Evolutionary conservation across 2,329 filamentous ascomycete genomes (phyloP), one percentile per base, ranked within the genome.

Genomic region (Beauveria scarabaeidicola): DNA sequence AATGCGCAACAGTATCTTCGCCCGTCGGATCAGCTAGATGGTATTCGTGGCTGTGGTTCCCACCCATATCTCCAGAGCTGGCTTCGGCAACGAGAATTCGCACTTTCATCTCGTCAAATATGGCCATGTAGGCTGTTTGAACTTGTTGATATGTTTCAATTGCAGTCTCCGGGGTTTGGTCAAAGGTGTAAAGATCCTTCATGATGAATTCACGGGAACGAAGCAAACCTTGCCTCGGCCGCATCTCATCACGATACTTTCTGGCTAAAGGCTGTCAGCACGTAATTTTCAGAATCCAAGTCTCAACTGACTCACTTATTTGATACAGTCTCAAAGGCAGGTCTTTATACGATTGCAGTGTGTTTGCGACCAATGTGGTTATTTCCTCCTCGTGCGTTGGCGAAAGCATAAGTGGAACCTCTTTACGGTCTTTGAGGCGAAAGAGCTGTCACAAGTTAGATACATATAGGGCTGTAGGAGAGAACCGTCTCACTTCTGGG

Each of bases 111-210:
- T 95, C 90, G 48, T 89, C 76, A 67, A 99, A 95, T 54, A 99
- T 82, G 19, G 80, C 80, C 13, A 78, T 79, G 70, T 99, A 99
- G 1, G 88, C 88, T 41, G 73, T 71, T 53, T 88, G 84, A 3
- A 96, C 91, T 46, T 85, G 75, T 7, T 83, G 74, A 66, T 99
- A 99, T 0, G 93, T 96, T 53, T 82, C 74, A n/a, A 92, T 76
- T 1, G 93, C 93, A n/a, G 82, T 76, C 27, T 82, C 74, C 0
- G 78, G 70, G 4, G 81, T 87, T 40, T 80, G 75, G 69, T 99
- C 94, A 69, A 99, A 99, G 0, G 92, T 97, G 71, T 99, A 99
- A 1, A 99, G 81, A 72, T 99, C 94, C 73, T 99, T 99, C 94
- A 99, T 99, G 66, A 91, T 75, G 67, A 99, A 99, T 69, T 99